Base-by-base conservation (phyloP, 164 flowering plant genomes). In the Pachysandra terminalis region DNA sequence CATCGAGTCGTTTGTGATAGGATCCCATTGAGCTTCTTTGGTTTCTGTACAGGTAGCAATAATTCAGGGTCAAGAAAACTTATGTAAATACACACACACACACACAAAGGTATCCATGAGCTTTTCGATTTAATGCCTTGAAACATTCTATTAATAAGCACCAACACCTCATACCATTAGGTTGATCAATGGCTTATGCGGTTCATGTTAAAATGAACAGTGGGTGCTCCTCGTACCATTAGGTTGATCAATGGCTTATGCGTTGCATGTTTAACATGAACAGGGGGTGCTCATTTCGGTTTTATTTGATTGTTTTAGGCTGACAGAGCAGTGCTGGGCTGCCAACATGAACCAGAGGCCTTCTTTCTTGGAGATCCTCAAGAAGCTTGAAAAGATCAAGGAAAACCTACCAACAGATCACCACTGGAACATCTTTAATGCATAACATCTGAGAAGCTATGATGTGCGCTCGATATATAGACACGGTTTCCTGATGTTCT, bases 301-400 rank as follows among this genome's bases (percentile, higher is more conserved):
- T 25, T 22, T 63, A 21, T 58, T 37, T 69, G n/a, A 23, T 63
- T 55, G 40, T 71, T 74, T 59, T 61, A 95, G 99, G 78, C 78
- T 92, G 66, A 86, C 86, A 8, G 91, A 85, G 64, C 72, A 68
- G 37, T 92, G 99, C 81, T 95, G 99, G 99, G 85, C 83, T 61
- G 81, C 89, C 24, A 96, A 95, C 78, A 90, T 88, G 96, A 90
- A 87, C 78, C 71, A 82, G 66, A 86, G 97, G 77, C 99, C 97
- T 23, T 70, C 90, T 16, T 92, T 92, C 77, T 69, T 92, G 71
- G 96, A 92, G 54, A 92, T 92, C 63, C 86, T 95, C 61, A 90
- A 89, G 83, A 83, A 76, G 68, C 97, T 92, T 35, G 98, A 95
- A 63, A 95, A 84, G 82, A 84, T 92, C 7, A 95, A 83, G 80